Evolutionary conservation across 352 stramenopile species (phyloP).

Genomic region (Phytophthora quininea): DNA sequence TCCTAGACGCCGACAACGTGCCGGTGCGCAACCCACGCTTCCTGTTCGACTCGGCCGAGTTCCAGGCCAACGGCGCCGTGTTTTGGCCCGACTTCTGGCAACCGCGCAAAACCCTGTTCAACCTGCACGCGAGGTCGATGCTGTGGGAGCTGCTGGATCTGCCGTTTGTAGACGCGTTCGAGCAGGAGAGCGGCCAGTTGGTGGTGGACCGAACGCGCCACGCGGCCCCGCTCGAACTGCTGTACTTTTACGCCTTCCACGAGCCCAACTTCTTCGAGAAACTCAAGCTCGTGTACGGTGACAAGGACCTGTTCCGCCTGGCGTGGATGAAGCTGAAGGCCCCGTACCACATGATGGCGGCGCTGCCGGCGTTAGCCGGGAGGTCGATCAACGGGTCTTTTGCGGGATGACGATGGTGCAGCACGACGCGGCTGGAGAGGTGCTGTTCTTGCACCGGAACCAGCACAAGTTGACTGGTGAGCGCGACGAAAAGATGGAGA

Average conservation of each 20-base stretch:
- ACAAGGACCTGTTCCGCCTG: conserved; percentile 65
- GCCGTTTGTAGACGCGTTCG: conserved; percentile 58
- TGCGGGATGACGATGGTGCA: conserved; percentile 63
- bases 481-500: conserved; percentile 20
- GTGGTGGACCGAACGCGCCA: conserved; percentile 49
- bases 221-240: conserved; percentile 31
- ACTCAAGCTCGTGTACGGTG: conserved; percentile 46
- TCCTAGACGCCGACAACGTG: conserved; percentile 65
- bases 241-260: conserved; percentile 55
- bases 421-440: conserved; percentile 34
- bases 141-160: conserved; percentile 58
- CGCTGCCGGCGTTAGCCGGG: conserved; percentile 41
- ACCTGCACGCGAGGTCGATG: conserved; percentile 53
- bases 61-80: conserved; percentile 43
- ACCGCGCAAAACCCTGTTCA: conserved; percentile 55
- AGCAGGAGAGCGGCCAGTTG: conserved; percentile 69
- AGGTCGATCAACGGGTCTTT: conserved; percentile 42
- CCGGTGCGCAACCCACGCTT: conserved; percentile 51
- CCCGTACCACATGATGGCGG: conserved; percentile 51
- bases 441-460: conserved; percentile 61
- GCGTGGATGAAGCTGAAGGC: conserved; percentile 56
- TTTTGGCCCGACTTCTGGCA: conserved; percentile 83
- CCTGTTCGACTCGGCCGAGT: conserved; percentile 46
- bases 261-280: conserved; percentile 37
- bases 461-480: conserved; percentile 42